Percentiles rank a stretch among this genome's conserved stretches.
These are phyloP conservation scores for Capsicum rhomboideum DNA, from an alignment of 257 asterid species.

Conservation along the genomic window DNA sequence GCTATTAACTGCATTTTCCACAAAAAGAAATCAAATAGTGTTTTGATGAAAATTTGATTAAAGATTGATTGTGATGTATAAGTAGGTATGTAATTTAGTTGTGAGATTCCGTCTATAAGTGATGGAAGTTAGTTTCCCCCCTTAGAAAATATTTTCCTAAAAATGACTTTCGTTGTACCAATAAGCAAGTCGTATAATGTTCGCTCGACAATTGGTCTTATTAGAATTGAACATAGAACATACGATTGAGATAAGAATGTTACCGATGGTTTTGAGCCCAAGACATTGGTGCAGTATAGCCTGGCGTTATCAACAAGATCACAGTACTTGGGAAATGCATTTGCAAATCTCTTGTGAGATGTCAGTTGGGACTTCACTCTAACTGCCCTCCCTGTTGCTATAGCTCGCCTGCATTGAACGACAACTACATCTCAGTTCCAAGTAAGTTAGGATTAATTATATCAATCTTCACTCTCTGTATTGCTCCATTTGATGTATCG, in stretches of 20 bases:
- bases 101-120: too few species aligned
- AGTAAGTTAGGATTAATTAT: neutral
- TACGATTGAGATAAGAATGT: neutral
- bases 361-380: slow-evolving; percentile 75
- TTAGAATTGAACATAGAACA: too few species aligned
- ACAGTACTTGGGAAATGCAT: slow-evolving; percentile 55
- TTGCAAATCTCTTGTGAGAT: slow-evolving; percentile 92
- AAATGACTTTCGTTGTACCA: too few species aligned
- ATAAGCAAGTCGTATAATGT: too few species aligned
- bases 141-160: too few species aligned
- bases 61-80: too few species aligned
- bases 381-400: slow-evolving; percentile 80
- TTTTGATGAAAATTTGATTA: too few species aligned
- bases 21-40: too few species aligned
- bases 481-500: neutral
- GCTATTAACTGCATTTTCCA: slow-evolving; percentile 92
- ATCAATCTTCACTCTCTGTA: neutral
- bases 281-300: slow-evolving; percentile 60
- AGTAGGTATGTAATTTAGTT: too few species aligned
- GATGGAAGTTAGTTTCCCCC: too few species aligned
- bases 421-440: neutral
- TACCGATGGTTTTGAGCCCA: slow-evolving; percentile 3
- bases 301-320: slow-evolving; percentile 81
- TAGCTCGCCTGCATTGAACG: slow-evolving; percentile 60
- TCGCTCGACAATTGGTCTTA: too few species aligned